phyloP scores from a whole-genome alignment of 805 yeast species.

The Lipomyces yamanashiensis region DNA sequence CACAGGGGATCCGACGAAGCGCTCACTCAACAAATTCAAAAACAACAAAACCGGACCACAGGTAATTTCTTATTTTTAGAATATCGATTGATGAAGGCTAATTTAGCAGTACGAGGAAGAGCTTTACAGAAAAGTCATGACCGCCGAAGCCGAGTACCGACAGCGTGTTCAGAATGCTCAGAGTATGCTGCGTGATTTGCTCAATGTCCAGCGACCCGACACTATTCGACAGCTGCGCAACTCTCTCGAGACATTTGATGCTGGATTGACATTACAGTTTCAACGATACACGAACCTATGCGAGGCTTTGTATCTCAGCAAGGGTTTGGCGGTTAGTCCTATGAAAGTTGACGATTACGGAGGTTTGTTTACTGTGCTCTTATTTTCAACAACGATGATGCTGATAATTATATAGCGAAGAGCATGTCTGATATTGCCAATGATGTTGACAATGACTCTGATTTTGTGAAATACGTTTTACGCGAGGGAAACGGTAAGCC shows the following conservation, averaged over 20 bases:
- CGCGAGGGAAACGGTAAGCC: slow-evolving; percentile 42
- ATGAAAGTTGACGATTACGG: slow-evolving; percentile 48
- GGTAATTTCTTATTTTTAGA: slow-evolving; percentile 17
- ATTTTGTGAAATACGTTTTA: slow-evolving; percentile 70
- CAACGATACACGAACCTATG: slow-evolving; percentile 84
- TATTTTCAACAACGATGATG: neutral
- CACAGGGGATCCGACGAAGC: slow-evolving; percentile 80
- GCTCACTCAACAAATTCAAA: slow-evolving; percentile 71
- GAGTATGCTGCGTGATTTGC: slow-evolving; percentile 71
- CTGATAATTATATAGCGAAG: slow-evolving; percentile 47
- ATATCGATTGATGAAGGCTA: neutral
- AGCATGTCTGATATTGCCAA: slow-evolving; percentile 80
- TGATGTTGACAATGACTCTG: slow-evolving; percentile 80
- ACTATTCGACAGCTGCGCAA: slow-evolving; percentile 72
- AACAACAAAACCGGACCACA: slow-evolving; percentile 77
- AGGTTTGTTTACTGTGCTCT: slow-evolving; percentile 6
- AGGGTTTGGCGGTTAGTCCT: slow-evolving; percentile 84
- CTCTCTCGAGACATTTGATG: slow-evolving; percentile 82
- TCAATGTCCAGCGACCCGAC: slow-evolving; percentile 76
- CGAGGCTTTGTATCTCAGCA: slow-evolving; percentile 80
- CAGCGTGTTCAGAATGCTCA: slow-evolving; percentile 74
- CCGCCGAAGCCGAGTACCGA: slow-evolving; percentile 86
- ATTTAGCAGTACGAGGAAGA: slow-evolving; percentile 75
- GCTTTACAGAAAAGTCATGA: slow-evolving; percentile 73
- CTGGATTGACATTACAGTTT: slow-evolving; percentile 85